Evolutionary conservation across 352 stramenopile genomes (phyloP).

Genomic region (Globisporangium splendens): DNA sequence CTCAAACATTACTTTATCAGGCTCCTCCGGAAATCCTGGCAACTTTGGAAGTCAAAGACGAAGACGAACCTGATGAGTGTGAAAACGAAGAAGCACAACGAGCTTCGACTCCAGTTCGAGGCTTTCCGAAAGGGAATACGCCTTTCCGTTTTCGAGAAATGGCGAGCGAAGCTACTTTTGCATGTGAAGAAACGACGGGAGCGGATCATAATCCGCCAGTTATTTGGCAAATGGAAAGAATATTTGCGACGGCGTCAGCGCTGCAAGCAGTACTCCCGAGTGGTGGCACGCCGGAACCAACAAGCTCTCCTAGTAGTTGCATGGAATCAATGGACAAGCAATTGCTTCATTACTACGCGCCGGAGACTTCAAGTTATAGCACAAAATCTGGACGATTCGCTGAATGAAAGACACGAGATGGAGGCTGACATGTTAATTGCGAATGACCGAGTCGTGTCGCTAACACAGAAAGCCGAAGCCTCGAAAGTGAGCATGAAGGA

Average conservation of each 20-base stretch:
- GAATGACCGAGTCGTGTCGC: conserved; percentile 31
- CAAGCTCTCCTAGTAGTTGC: conserved; percentile 15
- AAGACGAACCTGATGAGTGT: conserved; percentile 33
- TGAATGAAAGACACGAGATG: conserved; percentile 37
- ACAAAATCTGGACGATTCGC: conserved; percentile 11
- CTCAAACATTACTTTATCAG: conserved; percentile 78
- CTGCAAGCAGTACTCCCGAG: conserved; percentile 14
- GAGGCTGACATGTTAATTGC: conserved; percentile 41
- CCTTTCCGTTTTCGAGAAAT: conserved; percentile 20
- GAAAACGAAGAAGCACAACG: conserved; percentile 42
- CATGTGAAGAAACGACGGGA: conserved; percentile 27
- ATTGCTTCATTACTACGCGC: conserved; percentile 18
- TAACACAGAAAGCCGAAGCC: conserved; percentile 33
- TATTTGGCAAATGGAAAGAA: conserved; percentile 21
- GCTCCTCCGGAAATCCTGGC: conserved; percentile 53
- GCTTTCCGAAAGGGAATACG: conserved; percentile 36
- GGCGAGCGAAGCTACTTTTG: conserved; percentile 18
- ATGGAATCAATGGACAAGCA: conserved; percentile 44
- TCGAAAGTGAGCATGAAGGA: conserved; percentile 25
- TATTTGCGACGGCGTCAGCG: conserved; percentile 17
- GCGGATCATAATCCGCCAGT: conserved; percentile 15
- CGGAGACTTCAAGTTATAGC: conserved; percentile 15
- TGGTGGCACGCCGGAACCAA: conserved; percentile 19
- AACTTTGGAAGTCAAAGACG: conserved; percentile 39
- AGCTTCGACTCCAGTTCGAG: conserved; percentile 49